phyloP scores from a whole-genome alignment of 1,284 basidiomycete genomes.

The Macrocystidia cucumis region DNA sequence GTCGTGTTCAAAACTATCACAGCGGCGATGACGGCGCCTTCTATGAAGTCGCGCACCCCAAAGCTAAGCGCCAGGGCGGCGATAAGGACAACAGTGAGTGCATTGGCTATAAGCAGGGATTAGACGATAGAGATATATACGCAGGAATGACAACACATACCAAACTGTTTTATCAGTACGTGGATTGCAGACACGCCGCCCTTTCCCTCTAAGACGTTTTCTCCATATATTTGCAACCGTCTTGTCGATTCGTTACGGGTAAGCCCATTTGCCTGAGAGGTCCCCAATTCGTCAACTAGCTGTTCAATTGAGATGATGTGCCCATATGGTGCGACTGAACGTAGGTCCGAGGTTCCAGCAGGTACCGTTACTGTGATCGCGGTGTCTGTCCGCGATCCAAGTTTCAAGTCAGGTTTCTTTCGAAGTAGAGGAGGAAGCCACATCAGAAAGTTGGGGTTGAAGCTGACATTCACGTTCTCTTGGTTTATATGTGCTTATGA shows the following conservation, averaged over 20 bases:
- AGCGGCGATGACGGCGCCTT: slow-evolving; percentile 57
- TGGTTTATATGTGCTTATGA: too few relatives aligned
- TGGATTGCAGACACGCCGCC: slow-evolving; percentile 23
- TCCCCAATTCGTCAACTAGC: slow-evolving; percentile 20
- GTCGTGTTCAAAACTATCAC: slow-evolving; percentile 48
- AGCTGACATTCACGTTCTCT: too few relatives aligned
- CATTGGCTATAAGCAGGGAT: slow-evolving; percentile 21
- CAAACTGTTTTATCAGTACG: slow-evolving; percentile 26
- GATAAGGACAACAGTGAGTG: slow-evolving; percentile 33
- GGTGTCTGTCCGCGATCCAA: slow-evolving; percentile 24
- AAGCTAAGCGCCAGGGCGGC: slow-evolving; percentile 61
- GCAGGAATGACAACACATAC: slow-evolving; percentile 15
- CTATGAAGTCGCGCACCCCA: slow-evolving; percentile 55
- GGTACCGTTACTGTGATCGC: slow-evolving; percentile 23
- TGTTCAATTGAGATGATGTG: slow-evolving; percentile 21
- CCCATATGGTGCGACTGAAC: slow-evolving; percentile 18
- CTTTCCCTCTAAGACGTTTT: slow-evolving; percentile 25
- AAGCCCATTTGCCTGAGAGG: slow-evolving; percentile 21
- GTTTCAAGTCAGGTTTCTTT: too few relatives aligned
- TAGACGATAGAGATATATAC: background rate
- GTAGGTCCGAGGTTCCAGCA: slow-evolving; percentile 20
- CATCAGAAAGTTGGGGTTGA: too few relatives aligned
- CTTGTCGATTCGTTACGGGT: slow-evolving; percentile 24
- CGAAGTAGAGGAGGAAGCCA: too few relatives aligned
- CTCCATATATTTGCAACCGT: slow-evolving; percentile 23